Percentiles rank a stretch among this genome's conserved stretches.
Conservation (phyloP, 2,329 filamentous ascomycete genomes). For the Paecilomyces formosus region DNA sequence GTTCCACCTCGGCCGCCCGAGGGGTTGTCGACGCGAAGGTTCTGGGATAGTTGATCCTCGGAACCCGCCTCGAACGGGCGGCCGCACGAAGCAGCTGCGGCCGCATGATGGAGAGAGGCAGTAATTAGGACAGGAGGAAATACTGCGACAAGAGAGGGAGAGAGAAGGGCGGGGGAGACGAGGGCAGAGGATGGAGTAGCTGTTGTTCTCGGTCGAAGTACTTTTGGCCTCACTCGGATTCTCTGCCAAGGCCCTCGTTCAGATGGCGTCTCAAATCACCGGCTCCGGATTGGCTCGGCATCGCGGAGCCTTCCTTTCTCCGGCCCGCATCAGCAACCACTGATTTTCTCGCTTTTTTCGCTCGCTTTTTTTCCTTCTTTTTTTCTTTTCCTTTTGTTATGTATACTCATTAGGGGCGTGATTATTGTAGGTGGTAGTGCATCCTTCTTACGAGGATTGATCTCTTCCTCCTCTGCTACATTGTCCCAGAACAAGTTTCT, state of each 20-base stretch:
- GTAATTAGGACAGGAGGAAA: conserved; percentile 7
- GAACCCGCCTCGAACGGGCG: conserved; percentile 47
- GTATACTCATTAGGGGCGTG: conserved; percentile 54
- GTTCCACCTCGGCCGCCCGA: conserved; percentile 85
- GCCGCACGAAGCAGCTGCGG: conserved; percentile 57
- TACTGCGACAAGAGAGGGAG: conserved; percentile 7
- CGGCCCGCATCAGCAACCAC: conserved; percentile 10
- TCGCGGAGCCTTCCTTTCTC: conserved; percentile 21
- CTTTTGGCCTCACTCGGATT: conserved; percentile 1
- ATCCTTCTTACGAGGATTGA: conserved; percentile 18
- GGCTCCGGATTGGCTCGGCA: conserved; percentile 29
- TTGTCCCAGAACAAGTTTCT: conserved; percentile 51
- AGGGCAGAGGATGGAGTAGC: conserved; percentile 15
- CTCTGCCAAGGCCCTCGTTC: conserved; percentile 3
- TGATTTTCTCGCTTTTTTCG: conserved; percentile 11
- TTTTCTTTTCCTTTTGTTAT: conserved; percentile 27
- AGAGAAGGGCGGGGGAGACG: conserved; percentile 12
- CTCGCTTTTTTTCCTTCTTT: conserved; percentile 7
- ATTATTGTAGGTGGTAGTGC: conserved; percentile 58
- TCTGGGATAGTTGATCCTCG: conserved; percentile 56
- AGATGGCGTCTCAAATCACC: conserved; percentile 30
- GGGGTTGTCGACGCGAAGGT: conserved; percentile 73
- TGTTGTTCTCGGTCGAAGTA: conserved; percentile 16
- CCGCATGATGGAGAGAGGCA: conserved; percentile 47
- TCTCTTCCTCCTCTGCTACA: conserved; percentile 55